Evolutionary conservation across 1,284 basidiomycete genomes (phyloP), one percentile per base, ranked within the genome.

Genomic region (Singerocomus inundabilis): DNA sequence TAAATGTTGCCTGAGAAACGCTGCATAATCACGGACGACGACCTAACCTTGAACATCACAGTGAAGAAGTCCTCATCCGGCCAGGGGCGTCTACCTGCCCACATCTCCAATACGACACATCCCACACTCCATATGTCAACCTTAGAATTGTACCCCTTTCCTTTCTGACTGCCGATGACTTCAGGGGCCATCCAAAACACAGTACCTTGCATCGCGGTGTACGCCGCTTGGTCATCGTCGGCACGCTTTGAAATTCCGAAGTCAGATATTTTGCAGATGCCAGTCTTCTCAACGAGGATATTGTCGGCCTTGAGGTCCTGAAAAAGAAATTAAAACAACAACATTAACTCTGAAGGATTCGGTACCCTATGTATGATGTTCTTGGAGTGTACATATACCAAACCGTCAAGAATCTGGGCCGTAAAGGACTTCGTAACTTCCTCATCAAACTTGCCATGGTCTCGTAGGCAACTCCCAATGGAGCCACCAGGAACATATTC

Each of bases 171-270:
- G 54, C 90, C 82, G 52, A 96, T 83, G 33, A 99, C 93, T 72
- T 99, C 96, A 1, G 96, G 97, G 7, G 97, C 96, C 96, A 99
- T 99, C 92, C 97, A 99, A 70, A 98, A 99, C 41, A 98, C 89
- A 15, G 93, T 95, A 16, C 97, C 97, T 70, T 94, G 91, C 87
- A 99, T 91, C 43, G 91, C 90, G 2, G 93, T 95, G 51, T 81
- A 81, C 31, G 81, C 86, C 54, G 86, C 85, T 61, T 93, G 85
- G 53, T 95, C 90, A 59, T 96, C 91, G 52, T 85, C 81, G 48
- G 84, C 93, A 55, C 89, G 82, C 70, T 96, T 98, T 11, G 92
- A 95, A 51, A 97, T 96, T 42, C 94, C 97, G 67, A 99, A 99
- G 69, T 99, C 97, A 4, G 93, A 95, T 47, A 99, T 99, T 74